Evolutionary conservation across 164 flowering plant species (phyloP), one percentile per base, ranked within the genome.

Genomic region (Aristolochia californica): DNA sequence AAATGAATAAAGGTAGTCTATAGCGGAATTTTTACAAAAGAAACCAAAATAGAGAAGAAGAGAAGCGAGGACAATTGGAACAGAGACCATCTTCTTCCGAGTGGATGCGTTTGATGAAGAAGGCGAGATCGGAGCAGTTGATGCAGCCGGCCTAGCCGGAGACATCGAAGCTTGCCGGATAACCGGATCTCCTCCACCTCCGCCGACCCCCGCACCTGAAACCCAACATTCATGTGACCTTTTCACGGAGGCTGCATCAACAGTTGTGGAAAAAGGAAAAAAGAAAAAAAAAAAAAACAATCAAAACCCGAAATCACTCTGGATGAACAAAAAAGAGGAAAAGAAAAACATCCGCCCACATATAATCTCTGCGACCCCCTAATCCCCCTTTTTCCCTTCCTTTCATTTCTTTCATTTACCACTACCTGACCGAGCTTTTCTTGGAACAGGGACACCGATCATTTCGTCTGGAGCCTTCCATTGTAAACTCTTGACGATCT

Each of bases 371-470:
- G 11, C 40, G 40, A 5, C 40, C 40, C 40, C 40, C 10, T 28
- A 28, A 1, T 34, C 10, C 47, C 59, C 22, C 25, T 56, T 23
- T 56, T 13, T 22, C 44, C 5, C 23, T n/a, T 24, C 58, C 16
- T 48, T 15, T 16, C 18, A 50, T 43, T 51, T 22, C 25, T 43
- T 21, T 28, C 40, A 9, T 23, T 44, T 57, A 22, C 28, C 48
- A 40, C 49, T 59, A 70, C 77, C 77, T 69, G 77, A 67, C 45
- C 99, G 99, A 64, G 99, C 99, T 69, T 88, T 94, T 63, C 93
- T 76, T 3, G 99, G 99, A 12, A 94, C 87, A 13, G 97, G 67
- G 44, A 86, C 79, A 10, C 96, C 91, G 58, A 89, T 93, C 84
- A 84, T 81, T 73, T 90, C 97, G 49, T 86, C 99, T 12, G 86